A percentile compares a stretch with the other conserved stretches of the same genome.
Conservation (phyloP, 129 eudicot species). For the Arctium minus region DNA sequence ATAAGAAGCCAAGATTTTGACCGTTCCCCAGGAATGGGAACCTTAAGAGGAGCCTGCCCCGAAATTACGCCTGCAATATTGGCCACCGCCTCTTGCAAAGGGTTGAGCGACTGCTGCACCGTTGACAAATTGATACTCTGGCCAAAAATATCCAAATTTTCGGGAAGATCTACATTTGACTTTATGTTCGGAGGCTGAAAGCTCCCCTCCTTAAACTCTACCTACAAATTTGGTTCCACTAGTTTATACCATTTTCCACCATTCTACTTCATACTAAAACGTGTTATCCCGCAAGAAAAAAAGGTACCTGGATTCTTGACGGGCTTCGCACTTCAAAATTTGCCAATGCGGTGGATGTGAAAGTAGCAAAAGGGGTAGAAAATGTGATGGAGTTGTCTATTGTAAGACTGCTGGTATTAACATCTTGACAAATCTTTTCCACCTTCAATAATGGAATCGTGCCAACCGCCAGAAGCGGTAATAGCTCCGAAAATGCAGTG, state of each 20-base stretch:
- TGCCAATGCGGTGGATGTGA: conserved; percentile 80
- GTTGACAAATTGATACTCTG: conserved; percentile 70
- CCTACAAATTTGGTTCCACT: conserved; percentile 41
- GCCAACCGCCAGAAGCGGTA: conserved; percentile 94
- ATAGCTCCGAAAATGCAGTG: conserved; percentile 92
- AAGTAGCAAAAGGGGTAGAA: conserved; percentile 78
- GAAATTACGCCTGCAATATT: conserved; percentile 64
- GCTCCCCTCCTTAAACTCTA: conserved; percentile 82
- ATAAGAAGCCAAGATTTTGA: conserved; percentile 83
- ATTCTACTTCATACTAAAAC: not conserved
- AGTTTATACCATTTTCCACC: not conserved
- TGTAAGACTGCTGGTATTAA: conserved; percentile 52
- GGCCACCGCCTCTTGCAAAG: conserved; percentile 62
- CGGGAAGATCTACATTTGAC: conserved; percentile 75
- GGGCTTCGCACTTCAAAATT: conserved; percentile 85
- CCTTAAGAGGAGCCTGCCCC: conserved; percentile 79
- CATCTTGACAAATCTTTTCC: conserved; percentile 64
- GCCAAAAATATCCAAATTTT: conserved; percentile 68
- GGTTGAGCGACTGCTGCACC: conserved; percentile 61
- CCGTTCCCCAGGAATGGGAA: conserved; percentile 80
- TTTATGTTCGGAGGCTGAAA: conserved; percentile 89
- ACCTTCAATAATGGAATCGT: conserved; percentile 79
- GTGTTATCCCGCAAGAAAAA: not conserved
- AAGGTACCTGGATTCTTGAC: conserved; percentile 80
- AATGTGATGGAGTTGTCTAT: conserved; percentile 75